Evolutionary conservation across 2,329 filamentous ascomycete species (phyloP).

Genomic region (Xylaria hypoxylon): DNA sequence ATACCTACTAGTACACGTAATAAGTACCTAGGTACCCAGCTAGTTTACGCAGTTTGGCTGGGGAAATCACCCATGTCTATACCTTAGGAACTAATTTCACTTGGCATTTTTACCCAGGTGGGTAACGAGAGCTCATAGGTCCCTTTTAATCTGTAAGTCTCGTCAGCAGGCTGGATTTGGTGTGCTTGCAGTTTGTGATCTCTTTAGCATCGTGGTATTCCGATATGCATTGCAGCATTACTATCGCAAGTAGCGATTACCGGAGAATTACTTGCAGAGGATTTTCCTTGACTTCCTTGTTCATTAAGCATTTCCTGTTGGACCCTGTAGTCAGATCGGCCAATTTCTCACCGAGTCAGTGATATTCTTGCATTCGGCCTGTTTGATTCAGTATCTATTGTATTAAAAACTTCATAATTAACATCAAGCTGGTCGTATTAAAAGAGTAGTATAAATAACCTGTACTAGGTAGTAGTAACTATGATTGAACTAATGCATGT

Average conservation of each 20-base stretch:
- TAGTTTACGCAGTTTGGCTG: background rate
- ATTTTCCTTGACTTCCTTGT: too few species aligned
- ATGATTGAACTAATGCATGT: too few species aligned
- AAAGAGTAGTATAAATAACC: too few species aligned
- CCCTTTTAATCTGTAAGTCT: too few species aligned
- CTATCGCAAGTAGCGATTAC: background rate
- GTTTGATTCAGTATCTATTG: background rate
- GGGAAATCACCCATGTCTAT: conserved; percentile 6
- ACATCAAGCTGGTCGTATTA: too few species aligned
- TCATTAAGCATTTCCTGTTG: background rate
- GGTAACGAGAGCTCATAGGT: background rate
- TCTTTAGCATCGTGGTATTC: too few species aligned
- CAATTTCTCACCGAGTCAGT: background rate
- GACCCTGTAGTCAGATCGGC: background rate
- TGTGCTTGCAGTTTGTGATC: too few species aligned
- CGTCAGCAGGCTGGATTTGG: too few species aligned
- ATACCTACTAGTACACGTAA: background rate
- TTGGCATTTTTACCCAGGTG: background rate
- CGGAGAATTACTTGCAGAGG: background rate
- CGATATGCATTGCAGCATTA: background rate
- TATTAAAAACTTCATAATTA: too few species aligned
- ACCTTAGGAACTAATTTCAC: conserved; percentile 8
- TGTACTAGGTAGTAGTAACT: too few species aligned
- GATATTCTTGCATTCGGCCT: background rate
- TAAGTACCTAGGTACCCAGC: background rate